Evolutionary conservation across 2,329 filamentous ascomycete species (phyloP).

Genomic region (Cryphonectria nitschkei): DNA sequence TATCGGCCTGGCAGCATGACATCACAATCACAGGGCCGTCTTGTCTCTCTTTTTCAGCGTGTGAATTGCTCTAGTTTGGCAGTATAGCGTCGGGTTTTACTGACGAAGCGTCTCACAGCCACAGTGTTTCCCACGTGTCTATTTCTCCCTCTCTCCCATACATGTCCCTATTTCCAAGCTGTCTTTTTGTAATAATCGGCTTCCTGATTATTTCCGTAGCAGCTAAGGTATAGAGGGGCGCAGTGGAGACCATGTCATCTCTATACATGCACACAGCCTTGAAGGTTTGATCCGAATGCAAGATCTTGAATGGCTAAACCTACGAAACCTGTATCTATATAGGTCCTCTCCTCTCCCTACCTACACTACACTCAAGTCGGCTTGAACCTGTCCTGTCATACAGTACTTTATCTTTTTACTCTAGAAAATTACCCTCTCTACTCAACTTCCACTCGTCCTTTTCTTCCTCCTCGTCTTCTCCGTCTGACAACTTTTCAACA

Average conservation of each 20-base stretch:
- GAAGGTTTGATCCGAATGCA: neutral
- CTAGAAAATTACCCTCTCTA: neutral
- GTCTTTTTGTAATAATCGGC: neutral
- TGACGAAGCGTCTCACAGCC: neutral
- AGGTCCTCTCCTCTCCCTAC: neutral
- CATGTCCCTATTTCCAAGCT: neutral
- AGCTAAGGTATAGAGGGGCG: neutral
- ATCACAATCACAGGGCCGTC: slow-evolving; percentile 5
- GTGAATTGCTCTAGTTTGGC: neutral
- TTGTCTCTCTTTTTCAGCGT: neutral
- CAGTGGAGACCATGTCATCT: neutral
- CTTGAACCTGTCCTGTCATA: neutral
- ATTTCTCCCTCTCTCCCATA: neutral
- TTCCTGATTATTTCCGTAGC: neutral
- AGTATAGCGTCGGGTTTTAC: neutral
- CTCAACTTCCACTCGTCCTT: neutral
- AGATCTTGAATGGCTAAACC: neutral
- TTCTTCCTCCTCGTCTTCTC: too few relatives aligned
- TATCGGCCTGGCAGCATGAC: neutral
- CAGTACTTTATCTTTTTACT: neutral
- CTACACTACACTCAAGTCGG: neutral
- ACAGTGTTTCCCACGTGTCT: neutral
- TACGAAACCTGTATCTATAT: neutral
- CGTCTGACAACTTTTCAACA: neutral
- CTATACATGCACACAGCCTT: neutral